These are phyloP conservation scores for Pseudogymnoascus sp. DNA, from an alignment of 2,329 filamentous ascomycete genomes.

Conservation along the genomic window DNA sequence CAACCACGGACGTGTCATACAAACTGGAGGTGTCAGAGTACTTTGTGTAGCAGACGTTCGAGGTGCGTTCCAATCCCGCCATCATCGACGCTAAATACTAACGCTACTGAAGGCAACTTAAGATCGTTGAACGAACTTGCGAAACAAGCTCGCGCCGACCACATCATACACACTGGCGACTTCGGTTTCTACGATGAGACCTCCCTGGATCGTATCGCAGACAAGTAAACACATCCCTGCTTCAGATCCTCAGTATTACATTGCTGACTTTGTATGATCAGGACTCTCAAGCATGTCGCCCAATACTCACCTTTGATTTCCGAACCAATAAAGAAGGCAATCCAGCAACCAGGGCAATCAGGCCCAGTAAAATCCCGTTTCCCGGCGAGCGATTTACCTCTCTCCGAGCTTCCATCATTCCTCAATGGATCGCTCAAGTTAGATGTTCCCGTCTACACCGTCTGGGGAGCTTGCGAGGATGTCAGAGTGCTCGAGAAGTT, in stretches of 20 bases:
- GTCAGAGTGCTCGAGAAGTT: slow-evolving; percentile 96
- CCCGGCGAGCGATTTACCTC: slow-evolving; percentile 68
- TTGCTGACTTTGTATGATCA: slow-evolving; percentile 32
- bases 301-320: slow-evolving; percentile 94
- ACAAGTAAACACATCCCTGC: slow-evolving; percentile 60
- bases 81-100: slow-evolving; percentile 17
- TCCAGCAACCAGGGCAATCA: slow-evolving; percentile 53
- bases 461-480: slow-evolving; percentile 98
- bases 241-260: background rate
- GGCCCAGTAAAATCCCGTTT: slow-evolving; percentile 83
- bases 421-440: slow-evolving; percentile 82
- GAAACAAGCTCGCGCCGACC: slow-evolving; percentile 86
- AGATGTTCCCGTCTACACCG: slow-evolving; percentile 94
- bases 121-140: slow-evolving; percentile 93
- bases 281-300: slow-evolving; percentile 94
- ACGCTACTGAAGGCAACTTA: slow-evolving; percentile 63
- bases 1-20: slow-evolving; percentile 58
- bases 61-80: slow-evolving; percentile 39
- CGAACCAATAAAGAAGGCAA: slow-evolving; percentile 63
- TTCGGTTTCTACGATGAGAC: slow-evolving; percentile 98
- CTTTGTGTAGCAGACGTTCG: slow-evolving; percentile 65
- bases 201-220: slow-evolving; percentile 91
- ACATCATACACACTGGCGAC: slow-evolving; percentile 97
- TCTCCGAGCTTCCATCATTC: slow-evolving; percentile 86
- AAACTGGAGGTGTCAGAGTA: slow-evolving; percentile 56